A percentile compares a stretch with the other conserved stretches of the same genome.
Conservation (phyloP, 805 yeast species). For the Metschnikowia bowlesiae region DNA sequence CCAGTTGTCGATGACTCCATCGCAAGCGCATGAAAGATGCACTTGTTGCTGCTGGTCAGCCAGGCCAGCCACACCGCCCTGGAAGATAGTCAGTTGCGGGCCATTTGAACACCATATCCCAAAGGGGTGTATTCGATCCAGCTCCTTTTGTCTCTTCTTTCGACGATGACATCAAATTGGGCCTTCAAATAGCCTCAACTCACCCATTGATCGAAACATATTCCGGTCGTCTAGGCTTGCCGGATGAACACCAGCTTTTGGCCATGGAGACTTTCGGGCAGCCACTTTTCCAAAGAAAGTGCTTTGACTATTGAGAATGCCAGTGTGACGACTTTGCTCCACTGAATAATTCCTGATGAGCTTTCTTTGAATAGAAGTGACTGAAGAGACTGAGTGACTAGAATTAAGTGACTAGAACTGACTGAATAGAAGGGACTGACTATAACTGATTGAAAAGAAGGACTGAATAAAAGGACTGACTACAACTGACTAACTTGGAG, state of each 20-base stretch:
- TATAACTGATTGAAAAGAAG: no score
- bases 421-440: no score
- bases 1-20: not conserved
- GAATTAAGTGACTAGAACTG: no score
- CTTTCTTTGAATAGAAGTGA: no score
- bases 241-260: slow-evolving; percentile 30
- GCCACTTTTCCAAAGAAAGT: no score
- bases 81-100: not conserved
- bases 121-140: not conserved
- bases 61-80: not conserved
- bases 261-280: not conserved
- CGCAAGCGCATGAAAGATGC: slow-evolving; percentile 7
- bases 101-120: not conserved
- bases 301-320: no score
- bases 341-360: no score
- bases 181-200: not conserved
- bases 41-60: not conserved
- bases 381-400: no score
- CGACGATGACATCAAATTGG: slow-evolving; percentile 9
- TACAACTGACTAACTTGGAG: no score
- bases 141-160: not conserved
- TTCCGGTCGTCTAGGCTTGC: slow-evolving; percentile 39
- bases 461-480: no score
- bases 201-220: slow-evolving; percentile 21
- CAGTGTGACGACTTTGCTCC: no score